phyloP scores from a whole-genome alignment of 805 yeast species.

The Alloascoidea hylecoeti region DNA sequence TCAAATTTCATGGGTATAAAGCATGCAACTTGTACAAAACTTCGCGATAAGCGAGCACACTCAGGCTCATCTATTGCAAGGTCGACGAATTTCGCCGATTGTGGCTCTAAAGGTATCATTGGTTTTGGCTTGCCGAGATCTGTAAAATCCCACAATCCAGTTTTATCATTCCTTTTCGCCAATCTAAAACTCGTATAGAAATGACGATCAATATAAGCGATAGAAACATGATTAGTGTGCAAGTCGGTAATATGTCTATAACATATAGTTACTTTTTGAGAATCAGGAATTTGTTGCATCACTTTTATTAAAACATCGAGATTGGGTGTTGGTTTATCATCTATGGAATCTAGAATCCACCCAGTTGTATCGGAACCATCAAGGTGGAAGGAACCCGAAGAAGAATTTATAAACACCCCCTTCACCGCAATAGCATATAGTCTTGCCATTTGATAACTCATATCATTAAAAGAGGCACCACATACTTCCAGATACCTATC shows the following conservation, averaged over 20 bases:
- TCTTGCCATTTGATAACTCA: slow-evolving; percentile 84
- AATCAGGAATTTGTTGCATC: slow-evolving; percentile 66
- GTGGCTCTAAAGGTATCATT: slow-evolving; percentile 35
- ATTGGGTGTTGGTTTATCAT: slow-evolving; percentile 61
- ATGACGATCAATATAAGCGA: slow-evolving; percentile 68
- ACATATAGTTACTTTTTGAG: slow-evolving; percentile 51
- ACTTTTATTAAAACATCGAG: slow-evolving; percentile 67
- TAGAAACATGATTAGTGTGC: slow-evolving; percentile 57
- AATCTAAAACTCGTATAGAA: slow-evolving; percentile 64
- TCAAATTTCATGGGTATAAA: slow-evolving; percentile 61
- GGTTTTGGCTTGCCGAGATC: slow-evolving; percentile 42
- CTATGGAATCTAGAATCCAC: slow-evolving; percentile 70
- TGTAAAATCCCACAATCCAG: slow-evolving; percentile 44
- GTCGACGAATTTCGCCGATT: slow-evolving; percentile 44
- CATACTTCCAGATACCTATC: slow-evolving; percentile 66
- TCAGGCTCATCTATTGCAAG: slow-evolving; percentile 41
- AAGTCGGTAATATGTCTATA: slow-evolving; percentile 71
- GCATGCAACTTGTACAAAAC: slow-evolving; percentile 60
- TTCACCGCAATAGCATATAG: slow-evolving; percentile 69
- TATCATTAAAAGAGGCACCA: slow-evolving; percentile 76
- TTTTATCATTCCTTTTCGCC: slow-evolving; percentile 42
- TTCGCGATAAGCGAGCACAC: slow-evolving; percentile 42
- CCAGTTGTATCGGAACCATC: slow-evolving; percentile 40
- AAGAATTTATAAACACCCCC: slow-evolving; percentile 72
- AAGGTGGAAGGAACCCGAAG: slow-evolving; percentile 55